Conservation (phyloP, 192 early-diverging fungal genomes). For the Dissophora globulifera region DNA sequence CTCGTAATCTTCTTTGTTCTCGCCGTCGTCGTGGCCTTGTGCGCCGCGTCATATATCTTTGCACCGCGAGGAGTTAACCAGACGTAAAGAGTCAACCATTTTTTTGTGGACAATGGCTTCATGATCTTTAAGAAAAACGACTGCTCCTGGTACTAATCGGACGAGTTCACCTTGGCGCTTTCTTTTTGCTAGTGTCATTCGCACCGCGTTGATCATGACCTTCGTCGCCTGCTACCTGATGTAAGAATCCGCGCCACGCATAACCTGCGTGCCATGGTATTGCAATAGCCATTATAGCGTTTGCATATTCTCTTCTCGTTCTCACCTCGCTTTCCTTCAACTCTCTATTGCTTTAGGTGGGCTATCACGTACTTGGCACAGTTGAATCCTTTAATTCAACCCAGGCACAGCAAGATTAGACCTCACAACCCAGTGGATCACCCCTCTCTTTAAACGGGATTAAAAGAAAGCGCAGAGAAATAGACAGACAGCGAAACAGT, state of each 20-base stretch:
- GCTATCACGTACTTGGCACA: slow-evolving; percentile 90
- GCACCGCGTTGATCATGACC: slow-evolving; percentile 68
- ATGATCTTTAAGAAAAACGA: neutral
- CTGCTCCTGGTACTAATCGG: neutral
- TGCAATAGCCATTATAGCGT: neutral
- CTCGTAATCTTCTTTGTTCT: slow-evolving; percentile 66
- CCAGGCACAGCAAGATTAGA: slow-evolving; percentile 75
- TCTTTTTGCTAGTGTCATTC: slow-evolving; percentile 56
- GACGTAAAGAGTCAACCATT: slow-evolving; percentile 55
- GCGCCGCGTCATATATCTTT: slow-evolving; percentile 60
- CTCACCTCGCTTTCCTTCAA: no score
- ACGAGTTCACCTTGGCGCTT: neutral
- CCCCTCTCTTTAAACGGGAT: slow-evolving; percentile 23
- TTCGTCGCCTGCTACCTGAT: slow-evolving; percentile 69
- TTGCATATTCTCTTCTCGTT: neutral
- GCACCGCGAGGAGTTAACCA: slow-evolving; percentile 70
- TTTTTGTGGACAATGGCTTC: neutral
- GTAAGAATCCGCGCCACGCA: slow-evolving; percentile 53
- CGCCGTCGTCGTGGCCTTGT: slow-evolving; percentile 55
- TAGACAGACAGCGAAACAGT: no score
- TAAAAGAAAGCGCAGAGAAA: no score
- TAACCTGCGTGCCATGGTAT: neutral
- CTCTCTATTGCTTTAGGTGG: slow-evolving; percentile 80
- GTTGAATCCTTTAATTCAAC: slow-evolving; percentile 83
- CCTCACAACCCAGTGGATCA: slow-evolving; percentile 37